Evolutionary conservation across 2,329 filamentous ascomycete species (phyloP).

Genomic region (Dactylonectria estremocensis): DNA sequence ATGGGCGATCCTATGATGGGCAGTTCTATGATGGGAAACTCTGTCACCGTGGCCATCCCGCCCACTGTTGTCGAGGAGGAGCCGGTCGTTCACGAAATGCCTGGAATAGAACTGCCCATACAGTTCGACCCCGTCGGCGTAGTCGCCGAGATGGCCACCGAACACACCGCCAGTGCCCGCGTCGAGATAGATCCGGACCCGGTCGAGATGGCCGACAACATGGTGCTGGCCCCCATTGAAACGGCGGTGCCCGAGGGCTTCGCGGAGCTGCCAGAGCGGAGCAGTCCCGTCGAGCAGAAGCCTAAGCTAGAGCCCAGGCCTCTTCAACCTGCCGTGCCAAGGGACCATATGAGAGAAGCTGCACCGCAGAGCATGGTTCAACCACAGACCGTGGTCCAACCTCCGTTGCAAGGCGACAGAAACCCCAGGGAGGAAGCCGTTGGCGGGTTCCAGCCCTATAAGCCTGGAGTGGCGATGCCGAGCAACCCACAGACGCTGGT

Average conservation of each 20-base stretch:
- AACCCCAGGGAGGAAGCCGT: slow-evolving; percentile 18
- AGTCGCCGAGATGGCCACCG: slow-evolving; percentile 65
- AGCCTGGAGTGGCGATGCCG: slow-evolving; percentile 15
- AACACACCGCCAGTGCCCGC: slow-evolving; percentile 57
- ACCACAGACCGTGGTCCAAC: slow-evolving; percentile 17
- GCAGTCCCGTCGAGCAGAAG: slow-evolving; percentile 49
- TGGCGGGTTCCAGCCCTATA: slow-evolving; percentile 38
- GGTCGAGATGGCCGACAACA: slow-evolving; percentile 61
- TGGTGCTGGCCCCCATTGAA: slow-evolving; percentile 56
- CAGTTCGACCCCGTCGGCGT: slow-evolving; percentile 59
- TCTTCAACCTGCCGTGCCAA: slow-evolving; percentile 23
- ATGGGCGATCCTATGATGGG: slow-evolving; percentile 21
- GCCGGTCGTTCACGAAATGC: slow-evolving; percentile 52
- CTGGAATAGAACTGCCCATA: slow-evolving; percentile 49
- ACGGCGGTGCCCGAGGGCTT: slow-evolving; percentile 46
- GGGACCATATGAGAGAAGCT: slow-evolving; percentile 14
- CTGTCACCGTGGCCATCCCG: slow-evolving; percentile 27
- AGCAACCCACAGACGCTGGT: slow-evolving; percentile 27
- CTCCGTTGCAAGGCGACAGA: slow-evolving; percentile 28
- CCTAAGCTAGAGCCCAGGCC: slow-evolving; percentile 35
- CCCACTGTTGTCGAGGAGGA: slow-evolving; percentile 44
- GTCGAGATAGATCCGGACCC: slow-evolving; percentile 62
- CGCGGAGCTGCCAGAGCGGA: slow-evolving; percentile 58
- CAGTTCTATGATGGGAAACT: not conserved
- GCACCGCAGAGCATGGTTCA: not conserved